Conservation (phyloP, 208 protist genomes). For the Entamoeba dispar region DNA sequence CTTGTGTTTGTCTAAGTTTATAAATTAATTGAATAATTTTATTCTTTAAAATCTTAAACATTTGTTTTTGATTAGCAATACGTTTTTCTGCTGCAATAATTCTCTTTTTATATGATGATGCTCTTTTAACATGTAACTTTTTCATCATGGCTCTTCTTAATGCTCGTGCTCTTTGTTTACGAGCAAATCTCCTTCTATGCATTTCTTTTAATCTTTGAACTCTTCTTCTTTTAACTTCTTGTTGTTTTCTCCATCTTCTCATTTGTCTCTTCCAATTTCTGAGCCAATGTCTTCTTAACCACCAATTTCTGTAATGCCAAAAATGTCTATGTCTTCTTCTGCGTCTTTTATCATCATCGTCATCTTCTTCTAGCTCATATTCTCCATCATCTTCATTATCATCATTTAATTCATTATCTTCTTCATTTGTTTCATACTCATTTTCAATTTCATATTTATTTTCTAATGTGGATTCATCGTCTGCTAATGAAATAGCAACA, state of each 20-base stretch:
- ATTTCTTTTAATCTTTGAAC: not conserved
- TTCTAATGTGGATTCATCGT: too few relatives aligned
- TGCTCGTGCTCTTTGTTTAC: not conserved
- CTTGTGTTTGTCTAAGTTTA: not conserved
- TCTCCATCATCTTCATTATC: not conserved
- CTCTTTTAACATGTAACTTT: not conserved
- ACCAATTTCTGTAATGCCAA: not conserved
- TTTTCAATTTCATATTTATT: not conserved
- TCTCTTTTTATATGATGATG: not conserved
- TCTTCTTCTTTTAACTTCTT: not conserved
- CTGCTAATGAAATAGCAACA: not conserved
- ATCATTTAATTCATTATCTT: not conserved
- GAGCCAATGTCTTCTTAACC: not conserved
- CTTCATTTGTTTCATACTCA: not conserved
- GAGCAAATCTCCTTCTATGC: not conserved
- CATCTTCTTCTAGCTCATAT: not conserved
- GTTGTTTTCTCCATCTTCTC: not conserved
- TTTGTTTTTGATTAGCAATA: not conserved
- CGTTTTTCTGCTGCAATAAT: not conserved
- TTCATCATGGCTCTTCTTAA: not conserved
- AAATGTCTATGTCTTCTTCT: not conserved
- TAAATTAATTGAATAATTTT: not conserved
- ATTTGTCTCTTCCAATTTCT: not conserved
- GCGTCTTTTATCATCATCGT: too few relatives aligned
- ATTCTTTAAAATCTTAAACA: not conserved